phyloP scores from a whole-genome alignment of 495 filamentous ascomycete genomes.

The Cryomyces minteri region DNA sequence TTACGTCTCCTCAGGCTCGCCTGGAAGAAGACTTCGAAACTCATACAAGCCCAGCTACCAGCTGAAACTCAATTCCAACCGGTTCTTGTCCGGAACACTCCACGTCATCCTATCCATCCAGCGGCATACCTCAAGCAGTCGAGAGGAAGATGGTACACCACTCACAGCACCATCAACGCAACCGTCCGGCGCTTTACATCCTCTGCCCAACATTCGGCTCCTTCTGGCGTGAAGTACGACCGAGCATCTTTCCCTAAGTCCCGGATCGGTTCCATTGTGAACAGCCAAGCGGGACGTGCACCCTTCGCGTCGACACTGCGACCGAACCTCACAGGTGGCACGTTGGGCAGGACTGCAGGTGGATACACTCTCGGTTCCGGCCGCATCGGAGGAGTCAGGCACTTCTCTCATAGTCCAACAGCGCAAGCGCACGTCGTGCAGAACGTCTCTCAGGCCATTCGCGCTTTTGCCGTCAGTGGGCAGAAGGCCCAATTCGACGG shows the following conservation, averaged over 20 bases:
- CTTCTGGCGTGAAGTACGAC: slow-evolving; percentile 33
- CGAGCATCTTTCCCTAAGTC: slow-evolving; percentile 48
- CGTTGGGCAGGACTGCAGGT: slow-evolving; percentile 65
- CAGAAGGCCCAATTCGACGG: slow-evolving; percentile 75
- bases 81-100: slow-evolving; percentile 30
- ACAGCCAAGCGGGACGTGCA: slow-evolving; percentile 46
- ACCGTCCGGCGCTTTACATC: slow-evolving; percentile 41
- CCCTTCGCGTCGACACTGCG: slow-evolving; percentile 84
- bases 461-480: slow-evolving; percentile 77
- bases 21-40: slow-evolving; percentile 11
- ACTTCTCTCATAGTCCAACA: slow-evolving; percentile 77
- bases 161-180: slow-evolving; percentile 38
- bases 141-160: slow-evolving; percentile 50
- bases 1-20: slow-evolving; percentile 8
- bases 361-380: slow-evolving; percentile 64
- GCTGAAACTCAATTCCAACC: slow-evolving; percentile 31
- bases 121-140: slow-evolving; percentile 52
- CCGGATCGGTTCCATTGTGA: slow-evolving; percentile 43
- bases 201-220: slow-evolving; percentile 23
- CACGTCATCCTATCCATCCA: slow-evolving; percentile 54
- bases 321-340: slow-evolving; percentile 81
- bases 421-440: slow-evolving; percentile 80
- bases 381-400: slow-evolving; percentile 52
- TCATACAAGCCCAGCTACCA: slow-evolving; percentile 23
- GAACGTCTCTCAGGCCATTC: slow-evolving; percentile 79